Base-by-base conservation (phyloP, 2,329 filamentous ascomycete species). In the Xylaria sp. region DNA sequence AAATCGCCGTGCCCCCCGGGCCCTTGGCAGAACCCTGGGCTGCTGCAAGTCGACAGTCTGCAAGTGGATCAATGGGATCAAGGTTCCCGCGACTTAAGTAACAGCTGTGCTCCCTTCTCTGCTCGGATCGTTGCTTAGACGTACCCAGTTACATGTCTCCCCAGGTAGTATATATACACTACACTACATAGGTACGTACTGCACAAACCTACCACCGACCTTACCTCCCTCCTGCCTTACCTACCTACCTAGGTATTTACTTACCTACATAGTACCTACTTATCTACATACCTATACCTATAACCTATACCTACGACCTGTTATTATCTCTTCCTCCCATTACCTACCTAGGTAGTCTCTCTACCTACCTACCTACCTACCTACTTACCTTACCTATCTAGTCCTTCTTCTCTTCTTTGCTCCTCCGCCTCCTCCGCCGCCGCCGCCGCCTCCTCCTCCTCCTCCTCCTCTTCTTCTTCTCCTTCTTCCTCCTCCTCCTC, bases 1-100 rank as follows among this genome's bases (percentile, higher is more conserved):
- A 71, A 71, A 71, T 58, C 71, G 69, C 70, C 70, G 70, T 72
- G 71, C 68, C 70, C 72, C 73, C 73, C 71, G 74, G 72, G 15
- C 49, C 27, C 49, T 51, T 51, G 49, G 49, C 49, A n/a, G 47
- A 29, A 50, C 69, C 74, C 73, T 73, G 73, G 72, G 74, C 73
- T 66, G 66, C 36, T 38, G 50, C 50, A 33, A 44, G 42, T 5
- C 45, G 15, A 29, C 45, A 29, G 22, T 69, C 69, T 73, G 66
- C 49, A 65, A 55, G 66, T 65, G 66, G 66, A 47, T 29, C 63
- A 55, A 44, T 63, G 42, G 38, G 63, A 59, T 67, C 65, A 68
- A 69, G 63, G 67, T 68, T 69, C 66, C 70, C 65, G 70, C 69
- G 65, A 70, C 67, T 61, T 66, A 53, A 66, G 61, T 47, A 57